phyloP scores from a whole-genome alignment of 2,329 filamentous ascomycete genomes.

The Massarina eburnea region DNA sequence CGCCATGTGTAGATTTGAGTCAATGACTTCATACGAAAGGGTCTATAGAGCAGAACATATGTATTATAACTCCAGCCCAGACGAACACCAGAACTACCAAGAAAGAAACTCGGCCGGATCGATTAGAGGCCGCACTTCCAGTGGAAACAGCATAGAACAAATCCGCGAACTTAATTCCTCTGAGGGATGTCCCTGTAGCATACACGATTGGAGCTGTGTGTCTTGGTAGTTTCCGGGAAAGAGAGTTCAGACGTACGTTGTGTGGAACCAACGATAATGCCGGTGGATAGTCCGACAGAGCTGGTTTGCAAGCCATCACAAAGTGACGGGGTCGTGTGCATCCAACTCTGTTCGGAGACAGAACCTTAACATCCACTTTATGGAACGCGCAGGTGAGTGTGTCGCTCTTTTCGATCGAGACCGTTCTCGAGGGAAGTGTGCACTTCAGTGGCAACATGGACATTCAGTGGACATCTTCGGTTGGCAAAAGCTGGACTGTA shows the following conservation, averaged over 20 bases:
- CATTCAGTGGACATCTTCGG: background rate
- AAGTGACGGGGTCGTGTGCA: background rate
- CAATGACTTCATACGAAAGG: background rate
- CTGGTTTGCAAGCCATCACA: conserved; percentile 2
- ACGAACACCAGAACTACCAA: background rate
- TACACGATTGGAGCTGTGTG: conserved; percentile 1
- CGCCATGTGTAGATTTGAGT: conserved; percentile 5
- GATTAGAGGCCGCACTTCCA: conserved; percentile 9
- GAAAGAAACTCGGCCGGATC: conserved; percentile 10
- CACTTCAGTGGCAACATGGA: too few relatives aligned
- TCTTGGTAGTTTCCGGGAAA: conserved; percentile 16
- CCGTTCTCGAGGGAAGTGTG: too few relatives aligned
- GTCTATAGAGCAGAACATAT: background rate
- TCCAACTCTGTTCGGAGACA: background rate
- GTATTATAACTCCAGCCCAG: background rate
- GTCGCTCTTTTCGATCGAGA: too few relatives aligned
- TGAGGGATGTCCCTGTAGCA: background rate
- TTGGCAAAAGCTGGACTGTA: too few relatives aligned
- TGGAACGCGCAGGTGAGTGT: background rate
- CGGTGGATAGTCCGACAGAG: conserved; percentile 12
- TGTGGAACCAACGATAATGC: conserved; percentile 14
- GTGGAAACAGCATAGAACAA: conserved; percentile 10
- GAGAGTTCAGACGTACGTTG: conserved; percentile 23
- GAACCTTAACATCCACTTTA: background rate
- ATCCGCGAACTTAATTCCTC: conserved; percentile 16